Evolutionary conservation across 108 stramenopile genomes (phyloP).

Genomic region (Cylindrotheca closterium): DNA sequence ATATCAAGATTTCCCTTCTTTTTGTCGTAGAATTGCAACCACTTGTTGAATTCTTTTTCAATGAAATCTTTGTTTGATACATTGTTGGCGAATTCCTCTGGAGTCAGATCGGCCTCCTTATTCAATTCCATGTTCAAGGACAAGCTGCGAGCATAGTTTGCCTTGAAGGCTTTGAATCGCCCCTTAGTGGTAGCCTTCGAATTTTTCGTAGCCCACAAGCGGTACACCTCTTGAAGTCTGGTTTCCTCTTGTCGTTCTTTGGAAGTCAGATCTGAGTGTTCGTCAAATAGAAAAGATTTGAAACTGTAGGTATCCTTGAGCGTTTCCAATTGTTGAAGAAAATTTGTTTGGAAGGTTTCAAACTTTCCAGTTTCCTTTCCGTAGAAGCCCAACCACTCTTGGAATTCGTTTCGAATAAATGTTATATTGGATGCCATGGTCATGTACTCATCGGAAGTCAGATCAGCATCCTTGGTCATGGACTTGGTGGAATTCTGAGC

Average conservation of each 20-base stretch:
- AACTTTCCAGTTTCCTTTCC: neutral
- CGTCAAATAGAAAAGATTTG: neutral
- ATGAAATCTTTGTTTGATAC: neutral
- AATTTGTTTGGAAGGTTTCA: neutral
- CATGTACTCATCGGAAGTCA: neutral
- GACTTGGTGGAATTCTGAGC: neutral
- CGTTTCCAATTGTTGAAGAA: neutral
- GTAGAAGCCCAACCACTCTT: neutral
- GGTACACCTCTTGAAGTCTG: neutral
- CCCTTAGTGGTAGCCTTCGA: neutral
- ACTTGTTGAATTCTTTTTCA: neutral
- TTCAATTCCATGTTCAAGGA: neutral
- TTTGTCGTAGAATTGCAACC: neutral
- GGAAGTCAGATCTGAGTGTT: neutral
- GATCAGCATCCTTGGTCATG: neutral
- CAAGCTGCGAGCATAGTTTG: neutral
- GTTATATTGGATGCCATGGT: neutral
- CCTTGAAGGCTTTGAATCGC: neutral
- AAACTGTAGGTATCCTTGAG: neutral
- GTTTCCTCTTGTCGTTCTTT: neutral
- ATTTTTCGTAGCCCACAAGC: neutral
- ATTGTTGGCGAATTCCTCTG: neutral
- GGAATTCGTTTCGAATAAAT: neutral
- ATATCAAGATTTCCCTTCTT: neutral
- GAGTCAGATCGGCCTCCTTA: neutral